Base-by-base conservation (phyloP, 352 stramenopile genomes). In the Phytophthora niederhauseri region DNA sequence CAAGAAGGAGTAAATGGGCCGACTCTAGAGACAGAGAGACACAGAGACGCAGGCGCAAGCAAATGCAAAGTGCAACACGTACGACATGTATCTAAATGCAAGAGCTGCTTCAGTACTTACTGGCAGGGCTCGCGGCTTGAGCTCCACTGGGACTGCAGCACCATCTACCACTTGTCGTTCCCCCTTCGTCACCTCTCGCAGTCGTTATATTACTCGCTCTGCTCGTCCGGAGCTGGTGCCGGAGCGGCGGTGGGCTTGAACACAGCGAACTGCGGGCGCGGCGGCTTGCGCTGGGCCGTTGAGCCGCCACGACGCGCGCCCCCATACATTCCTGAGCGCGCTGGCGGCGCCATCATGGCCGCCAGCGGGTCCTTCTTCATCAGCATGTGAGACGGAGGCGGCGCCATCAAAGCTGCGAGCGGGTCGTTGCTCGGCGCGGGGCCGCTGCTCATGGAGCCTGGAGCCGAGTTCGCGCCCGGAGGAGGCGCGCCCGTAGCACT, bases 341-440 rank as follows among this genome's bases (percentile, higher is more conserved):
- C 58, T 43, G 81, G 74, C 9, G 89, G 89, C 30, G 88, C 88
- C 88, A 97, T 97, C 89, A 97, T 97, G 9, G 89, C 85, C 24
- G 86, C 77, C 24, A 97, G 53, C 15, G 89, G 84, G 54, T 95
- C 87, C 68, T 93, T 93, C 64, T 92, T 93, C 87, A 93, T 95
- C n/a, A 91, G 67, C 17, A 82, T 64, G 46, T 84, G 84, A 49
- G 76, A 75, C 17, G 86, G 77, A 50, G 89, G 89, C 1, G 89
- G 89, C 1, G 89, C 88, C 89, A 97, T 97, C 28, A 97, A 59
- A 1, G 88, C 85, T 3, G 89, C 73, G 22, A 97, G 51, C n/a
- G 88, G 82, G 62, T 97, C 88, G 58, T 90, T 55, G 14, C 67
- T 78, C 4, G 76, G 41, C 9, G 72, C 51, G 24, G 69, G 55